Evolutionary conservation across 139 green algal genomes (phyloP).

Genomic region (Picochlorum sp.): DNA sequence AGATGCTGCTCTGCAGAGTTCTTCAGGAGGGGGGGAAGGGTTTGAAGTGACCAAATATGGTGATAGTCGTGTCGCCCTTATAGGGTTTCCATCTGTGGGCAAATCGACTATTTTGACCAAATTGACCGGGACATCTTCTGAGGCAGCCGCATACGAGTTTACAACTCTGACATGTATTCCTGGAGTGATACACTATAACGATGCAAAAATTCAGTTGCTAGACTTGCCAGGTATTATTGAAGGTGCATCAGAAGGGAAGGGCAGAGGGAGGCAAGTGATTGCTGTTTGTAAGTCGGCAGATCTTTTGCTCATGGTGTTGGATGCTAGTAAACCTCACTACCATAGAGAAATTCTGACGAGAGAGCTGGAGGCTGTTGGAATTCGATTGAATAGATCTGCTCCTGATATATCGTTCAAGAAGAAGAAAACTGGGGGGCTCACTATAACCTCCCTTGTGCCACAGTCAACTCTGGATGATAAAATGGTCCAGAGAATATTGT

Average conservation of each 20-base stretch:
- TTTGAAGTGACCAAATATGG: slow-evolving; percentile 98
- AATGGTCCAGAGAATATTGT: slow-evolving; percentile 77
- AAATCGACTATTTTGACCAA: slow-evolving; percentile 95
- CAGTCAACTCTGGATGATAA: slow-evolving; percentile 90
- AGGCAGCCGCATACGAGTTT: slow-evolving; percentile 96
- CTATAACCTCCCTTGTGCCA: slow-evolving; percentile 70
- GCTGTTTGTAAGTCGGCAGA: slow-evolving; percentile 96
- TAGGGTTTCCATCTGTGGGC: slow-evolving; percentile 91
- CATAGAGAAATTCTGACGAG: slow-evolving; percentile 90
- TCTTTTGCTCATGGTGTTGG: slow-evolving; percentile 97
- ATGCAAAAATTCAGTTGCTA: slow-evolving; percentile 98
- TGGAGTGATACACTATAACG: slow-evolving; percentile 98
- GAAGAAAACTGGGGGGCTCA: slow-evolving; percentile 92
- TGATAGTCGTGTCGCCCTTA: slow-evolving; percentile 87
- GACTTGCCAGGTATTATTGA: slow-evolving; percentile 99
- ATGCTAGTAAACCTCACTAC: slow-evolving; percentile 86
- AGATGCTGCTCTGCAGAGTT: no score
- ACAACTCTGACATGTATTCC: slow-evolving; percentile 94
- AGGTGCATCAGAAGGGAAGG: slow-evolving; percentile 89
- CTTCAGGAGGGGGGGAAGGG: slow-evolving; percentile 60
- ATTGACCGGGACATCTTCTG: slow-evolving; percentile 79
- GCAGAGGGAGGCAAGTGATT: slow-evolving; percentile 89
- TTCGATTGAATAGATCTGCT: slow-evolving; percentile 75
- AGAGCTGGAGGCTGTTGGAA: slow-evolving; percentile 90
- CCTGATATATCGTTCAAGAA: slow-evolving; percentile 90